Conservation (phyloP, 2,329 filamentous ascomycete species). For the Teratosphaeria destructans region DNA sequence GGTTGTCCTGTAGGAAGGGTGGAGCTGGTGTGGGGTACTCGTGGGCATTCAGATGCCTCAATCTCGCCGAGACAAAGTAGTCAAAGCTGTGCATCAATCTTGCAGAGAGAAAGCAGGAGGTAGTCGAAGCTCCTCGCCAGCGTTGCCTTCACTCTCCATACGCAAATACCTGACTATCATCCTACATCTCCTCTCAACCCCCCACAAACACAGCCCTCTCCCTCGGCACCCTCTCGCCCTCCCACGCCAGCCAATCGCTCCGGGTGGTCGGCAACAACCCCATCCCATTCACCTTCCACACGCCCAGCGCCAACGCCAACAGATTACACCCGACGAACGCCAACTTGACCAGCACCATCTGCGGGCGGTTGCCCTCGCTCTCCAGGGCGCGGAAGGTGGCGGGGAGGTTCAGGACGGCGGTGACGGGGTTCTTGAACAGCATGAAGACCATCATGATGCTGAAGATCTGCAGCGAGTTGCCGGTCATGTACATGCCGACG, state of each 20-base stretch:
- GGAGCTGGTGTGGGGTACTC: no score
- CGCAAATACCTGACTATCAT: no score
- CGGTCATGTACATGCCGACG: conserved; percentile 99
- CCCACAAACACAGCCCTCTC: conserved; percentile 44
- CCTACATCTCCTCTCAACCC: neutral
- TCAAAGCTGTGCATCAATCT: no score
- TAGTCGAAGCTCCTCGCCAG: no score
- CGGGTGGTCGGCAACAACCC: conserved; percentile 90
- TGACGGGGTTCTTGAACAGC: conserved; percentile 92
- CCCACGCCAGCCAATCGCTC: conserved; percentile 97
- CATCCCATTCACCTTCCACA: conserved; percentile 98
- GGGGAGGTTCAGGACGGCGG: conserved; percentile 73
- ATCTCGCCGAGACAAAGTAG: no score
- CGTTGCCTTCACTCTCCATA: no score
- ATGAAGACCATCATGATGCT: conserved; percentile 99
- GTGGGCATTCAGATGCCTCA: no score
- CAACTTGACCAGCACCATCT: conserved; percentile 73
- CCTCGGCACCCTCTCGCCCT: conserved; percentile 58
- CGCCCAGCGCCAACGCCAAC: conserved; percentile 68
- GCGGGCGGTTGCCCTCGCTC: conserved; percentile 61
- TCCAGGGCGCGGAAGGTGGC: conserved; percentile 87
- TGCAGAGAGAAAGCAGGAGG: no score
- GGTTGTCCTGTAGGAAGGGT: no score
- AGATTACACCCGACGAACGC: conserved; percentile 84
- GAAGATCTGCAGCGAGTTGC: conserved; percentile 96